These are phyloP conservation scores for Thermochaetoides thermophila DNA, from an alignment of 495 filamentous ascomycete species.

Conservation along the genomic window DNA sequence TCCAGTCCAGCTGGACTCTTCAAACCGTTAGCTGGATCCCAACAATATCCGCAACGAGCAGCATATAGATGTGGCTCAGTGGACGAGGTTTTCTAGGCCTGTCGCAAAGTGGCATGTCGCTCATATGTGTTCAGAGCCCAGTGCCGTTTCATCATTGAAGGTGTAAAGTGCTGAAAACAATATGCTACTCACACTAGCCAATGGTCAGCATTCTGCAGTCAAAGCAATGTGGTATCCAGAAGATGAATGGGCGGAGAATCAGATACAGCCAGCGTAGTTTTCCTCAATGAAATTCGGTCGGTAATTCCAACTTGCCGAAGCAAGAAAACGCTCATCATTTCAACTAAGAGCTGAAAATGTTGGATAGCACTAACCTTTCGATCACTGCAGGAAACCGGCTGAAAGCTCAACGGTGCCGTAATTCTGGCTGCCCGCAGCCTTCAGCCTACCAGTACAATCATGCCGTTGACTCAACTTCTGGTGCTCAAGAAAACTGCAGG, in stretches of 20 bases:
- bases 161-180: too few relatives aligned
- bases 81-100: slow-evolving; percentile 99
- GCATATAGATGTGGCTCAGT: slow-evolving; percentile 57
- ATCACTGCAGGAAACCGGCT: too few relatives aligned
- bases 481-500: slow-evolving; percentile 5
- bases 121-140: slow-evolving; percentile 93
- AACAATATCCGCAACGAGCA: too few relatives aligned
- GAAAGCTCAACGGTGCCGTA: too few relatives aligned
- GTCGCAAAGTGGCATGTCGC: slow-evolving; percentile 86
- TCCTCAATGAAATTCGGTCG: slow-evolving; percentile 86
- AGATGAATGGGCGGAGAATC: slow-evolving; percentile 32
- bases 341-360: slow-evolving; percentile 1
- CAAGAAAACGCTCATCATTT: slow-evolving; percentile 75
- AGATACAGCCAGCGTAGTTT: slow-evolving; percentile 77
- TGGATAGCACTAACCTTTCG: slow-evolving; percentile 9
- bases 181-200: too few relatives aligned
- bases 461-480: too few relatives aligned
- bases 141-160: slow-evolving; percentile 92
- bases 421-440: too few relatives aligned
- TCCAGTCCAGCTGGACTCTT: too few relatives aligned
- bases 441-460: too few relatives aligned
- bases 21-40: slow-evolving; percentile 9
- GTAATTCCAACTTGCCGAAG: slow-evolving; percentile 99
- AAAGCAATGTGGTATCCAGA: slow-evolving; percentile 1
- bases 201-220: slow-evolving; percentile 7